Base-by-base conservation (phyloP, 371 early-diverging fungal species). In the Massospora cicadina region DNA sequence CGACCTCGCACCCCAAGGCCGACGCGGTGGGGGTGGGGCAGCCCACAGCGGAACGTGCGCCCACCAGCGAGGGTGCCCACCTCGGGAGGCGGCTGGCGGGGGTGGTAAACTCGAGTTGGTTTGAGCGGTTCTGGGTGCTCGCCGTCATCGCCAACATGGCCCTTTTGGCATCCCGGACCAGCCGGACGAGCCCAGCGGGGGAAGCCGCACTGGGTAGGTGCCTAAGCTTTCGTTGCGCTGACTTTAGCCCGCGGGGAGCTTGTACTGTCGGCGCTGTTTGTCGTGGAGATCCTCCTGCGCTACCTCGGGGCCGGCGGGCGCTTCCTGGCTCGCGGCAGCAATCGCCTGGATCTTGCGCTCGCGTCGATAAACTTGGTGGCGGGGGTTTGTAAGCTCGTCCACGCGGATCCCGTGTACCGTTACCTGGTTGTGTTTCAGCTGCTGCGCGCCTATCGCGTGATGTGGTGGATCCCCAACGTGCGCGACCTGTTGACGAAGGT, bases 381-480 rank as follows among this genome's bases (percentile, higher is more conserved):
- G 2, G 80, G 82, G 33, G 78, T 77, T 57, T 75, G 80, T 29
- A 80, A 81, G 3, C 60, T 72, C 3, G 78, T 82, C 63, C 76
- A 69, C 2, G 65, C 72, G 12, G 71, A 64, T 0, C 54, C 58
- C 24, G 73, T 70, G 1, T 84, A 81, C 69, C 71, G 79, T 3
- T 85, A 81, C 70, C 70, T 85, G 27, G 77, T 82, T 1, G 77
- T 78, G 1, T 85, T 85, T 65, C 83, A 81, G 63, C 76, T 83
- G 0, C 54, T 80, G 5, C 74, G 86, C 57, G 74, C 77, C 27
- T 85, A 85, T 66, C 69, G 84, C 1, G 63, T 82, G 3, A 74
- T 85, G 17, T 74, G 81, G 27, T 76, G 75, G 1, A 68, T 81
- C 29, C 81, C 83, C 53, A 76, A 81, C 25, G 66, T 83, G 24